Percentiles rank a stretch among this genome's conserved stretches.
These are phyloP conservation scores for Crepidotus variabilis DNA, from an alignment of 768 basidiomycete species.

Conservation along the genomic window DNA sequence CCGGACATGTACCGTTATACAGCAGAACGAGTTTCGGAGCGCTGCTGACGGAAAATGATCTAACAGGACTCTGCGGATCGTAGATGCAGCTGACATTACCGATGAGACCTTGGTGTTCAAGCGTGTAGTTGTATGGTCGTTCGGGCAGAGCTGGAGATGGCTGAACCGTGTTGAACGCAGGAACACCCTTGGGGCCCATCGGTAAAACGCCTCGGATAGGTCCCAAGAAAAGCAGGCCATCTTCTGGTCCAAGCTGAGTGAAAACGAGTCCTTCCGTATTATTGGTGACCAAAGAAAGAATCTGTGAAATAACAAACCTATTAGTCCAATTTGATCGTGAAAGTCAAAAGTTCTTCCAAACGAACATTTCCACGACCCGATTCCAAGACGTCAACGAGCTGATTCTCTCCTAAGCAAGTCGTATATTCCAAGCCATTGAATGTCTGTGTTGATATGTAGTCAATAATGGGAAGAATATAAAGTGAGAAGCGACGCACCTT, in stretches of 20 bases:
- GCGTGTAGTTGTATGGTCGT: conserved; percentile 18
- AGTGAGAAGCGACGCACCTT: conserved; percentile 1
- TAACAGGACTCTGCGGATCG: conserved; percentile 9
- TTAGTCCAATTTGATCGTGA: not conserved
- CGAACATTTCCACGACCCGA: conserved; percentile 18
- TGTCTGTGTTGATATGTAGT: not conserved
- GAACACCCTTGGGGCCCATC: conserved; percentile 20
- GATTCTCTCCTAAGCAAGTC: conserved; percentile 17
- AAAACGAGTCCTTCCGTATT: conserved; percentile 12
- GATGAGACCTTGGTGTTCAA: conserved; percentile 19
- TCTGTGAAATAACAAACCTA: conserved; percentile 4
- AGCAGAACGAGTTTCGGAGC: not conserved
- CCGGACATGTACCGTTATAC: not conserved
- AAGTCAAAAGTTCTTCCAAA: not conserved
- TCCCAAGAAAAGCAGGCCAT: conserved; percentile 22
- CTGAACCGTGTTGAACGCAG: conserved; percentile 10
- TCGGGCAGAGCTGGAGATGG: conserved; percentile 7
- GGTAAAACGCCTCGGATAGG: conserved; percentile 20
- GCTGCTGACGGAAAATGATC: not conserved
- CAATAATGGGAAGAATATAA: not conserved
- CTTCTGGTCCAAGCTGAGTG: conserved; percentile 15
- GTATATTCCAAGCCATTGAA: conserved; percentile 12
- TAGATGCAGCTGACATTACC: conserved; percentile 17
- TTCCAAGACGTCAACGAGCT: conserved; percentile 17
- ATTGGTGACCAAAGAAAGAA: conserved; percentile 9